Conservation (phyloP, 768 basidiomycete genomes). For the Leucocoprinus leucothites region DNA sequence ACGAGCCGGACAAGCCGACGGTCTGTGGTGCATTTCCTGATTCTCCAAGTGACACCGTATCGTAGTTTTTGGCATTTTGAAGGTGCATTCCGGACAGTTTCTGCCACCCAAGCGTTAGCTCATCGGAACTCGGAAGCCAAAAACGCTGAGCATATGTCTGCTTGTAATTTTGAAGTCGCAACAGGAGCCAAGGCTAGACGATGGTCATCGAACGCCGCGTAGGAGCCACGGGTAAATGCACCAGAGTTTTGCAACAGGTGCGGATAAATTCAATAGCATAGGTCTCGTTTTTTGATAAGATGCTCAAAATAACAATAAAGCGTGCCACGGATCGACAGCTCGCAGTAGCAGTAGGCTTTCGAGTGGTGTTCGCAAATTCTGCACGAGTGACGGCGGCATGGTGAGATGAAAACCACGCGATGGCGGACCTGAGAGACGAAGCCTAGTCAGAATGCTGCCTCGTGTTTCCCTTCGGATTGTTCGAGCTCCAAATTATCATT, state of each 20-base stretch:
- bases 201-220: neutral
- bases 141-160: slow-evolving; percentile 2
- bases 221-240: neutral
- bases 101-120: slow-evolving; percentile 12
- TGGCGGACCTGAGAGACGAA: neutral
- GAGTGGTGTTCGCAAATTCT: slow-evolving; percentile 8
- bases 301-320: neutral
- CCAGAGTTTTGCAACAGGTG: neutral
- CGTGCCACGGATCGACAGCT: slow-evolving; percentile 10
- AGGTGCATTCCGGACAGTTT: slow-evolving; percentile 7
- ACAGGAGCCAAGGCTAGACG: neutral
- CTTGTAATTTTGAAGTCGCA: neutral
- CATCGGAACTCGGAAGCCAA: slow-evolving; percentile 7
- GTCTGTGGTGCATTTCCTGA: neutral
- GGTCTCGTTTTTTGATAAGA: neutral
- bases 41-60: neutral
- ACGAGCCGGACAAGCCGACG: neutral
- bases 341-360: slow-evolving; percentile 5
- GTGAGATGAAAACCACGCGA: slow-evolving; percentile 10
- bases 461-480: neutral
- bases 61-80: neutral
- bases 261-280: neutral
- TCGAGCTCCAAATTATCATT: neutral
- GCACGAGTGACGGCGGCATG: neutral
- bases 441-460: neutral